Conservation (phyloP, 768 basidiomycete species). For the Rubroboletus satanas region DNA sequence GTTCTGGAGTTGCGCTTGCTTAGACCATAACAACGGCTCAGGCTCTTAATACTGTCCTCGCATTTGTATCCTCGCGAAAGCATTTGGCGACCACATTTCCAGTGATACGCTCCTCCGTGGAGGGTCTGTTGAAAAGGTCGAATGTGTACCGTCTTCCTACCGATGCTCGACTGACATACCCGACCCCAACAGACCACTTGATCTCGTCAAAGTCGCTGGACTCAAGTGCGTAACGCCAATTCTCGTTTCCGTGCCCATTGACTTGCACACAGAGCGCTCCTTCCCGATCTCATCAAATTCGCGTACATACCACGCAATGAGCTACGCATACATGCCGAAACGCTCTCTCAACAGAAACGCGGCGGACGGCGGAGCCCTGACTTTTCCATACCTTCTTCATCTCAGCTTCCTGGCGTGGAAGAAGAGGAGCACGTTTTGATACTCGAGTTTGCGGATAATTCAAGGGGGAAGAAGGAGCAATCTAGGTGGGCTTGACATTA, state of each 20-base stretch:
- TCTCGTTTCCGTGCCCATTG: neutral
- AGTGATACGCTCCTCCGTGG: slow-evolving; percentile 72
- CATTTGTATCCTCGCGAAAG: slow-evolving; percentile 79
- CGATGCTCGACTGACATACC: neutral
- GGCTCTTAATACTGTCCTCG: slow-evolving; percentile 87
- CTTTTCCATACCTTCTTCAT: slow-evolving; percentile 32
- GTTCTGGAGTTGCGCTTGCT: neutral
- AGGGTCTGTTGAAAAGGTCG: slow-evolving; percentile 72
- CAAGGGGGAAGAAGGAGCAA: slow-evolving; percentile 30
- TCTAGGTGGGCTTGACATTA: slow-evolving; percentile 21
- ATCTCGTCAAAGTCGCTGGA: slow-evolving; percentile 74
- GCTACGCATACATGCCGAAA: slow-evolving; percentile 50
- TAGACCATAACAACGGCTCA: slow-evolving; percentile 25
- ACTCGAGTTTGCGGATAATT: slow-evolving; percentile 49
- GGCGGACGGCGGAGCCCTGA: slow-evolving; percentile 40
- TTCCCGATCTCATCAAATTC: slow-evolving; percentile 78
- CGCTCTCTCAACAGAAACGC: slow-evolving; percentile 17
- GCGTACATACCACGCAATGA: slow-evolving; percentile 71
- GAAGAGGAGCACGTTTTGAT: slow-evolving; percentile 49
- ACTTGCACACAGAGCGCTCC: slow-evolving; percentile 53
- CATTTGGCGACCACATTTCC: slow-evolving; percentile 78
- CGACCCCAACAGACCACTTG: slow-evolving; percentile 58
- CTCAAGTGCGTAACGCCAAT: slow-evolving; percentile 54
- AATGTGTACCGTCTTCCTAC: slow-evolving; percentile 3
- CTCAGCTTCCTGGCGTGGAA: slow-evolving; percentile 24